Percentiles rank a stretch among this genome's conserved stretches.
Conservation (phyloP, 257 asterid species). For the Nicotiana undulata region DNA sequence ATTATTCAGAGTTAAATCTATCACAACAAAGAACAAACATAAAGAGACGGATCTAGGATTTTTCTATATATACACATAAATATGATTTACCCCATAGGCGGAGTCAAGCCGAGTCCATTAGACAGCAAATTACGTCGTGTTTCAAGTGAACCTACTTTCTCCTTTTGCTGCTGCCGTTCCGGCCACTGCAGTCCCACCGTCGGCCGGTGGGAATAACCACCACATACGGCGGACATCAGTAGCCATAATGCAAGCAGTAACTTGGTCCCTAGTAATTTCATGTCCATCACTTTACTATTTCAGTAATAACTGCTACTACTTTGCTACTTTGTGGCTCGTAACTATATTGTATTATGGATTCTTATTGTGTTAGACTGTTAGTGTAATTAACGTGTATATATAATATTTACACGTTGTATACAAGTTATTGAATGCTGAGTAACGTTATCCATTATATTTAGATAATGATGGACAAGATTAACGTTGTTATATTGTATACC, state of each 20-base stretch:
- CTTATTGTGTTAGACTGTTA: too few species aligned
- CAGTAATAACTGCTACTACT: too few species aligned
- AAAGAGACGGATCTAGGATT: background rate
- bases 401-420: too few species aligned
- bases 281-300: background rate
- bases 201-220: background rate
- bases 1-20: background rate
- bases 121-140: conserved; percentile 11
- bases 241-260: background rate
- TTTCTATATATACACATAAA: background rate
- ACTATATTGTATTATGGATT: too few species aligned
- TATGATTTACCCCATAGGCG: conserved; percentile 40
- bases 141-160: background rate
- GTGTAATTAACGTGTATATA: too few species aligned
- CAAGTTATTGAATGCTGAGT: too few species aligned
- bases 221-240: background rate
- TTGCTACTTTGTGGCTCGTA: too few species aligned
- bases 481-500: too few species aligned
- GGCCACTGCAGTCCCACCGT: background rate
- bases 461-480: too few species aligned
- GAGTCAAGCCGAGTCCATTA: conserved; percentile 45
- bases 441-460: too few species aligned
- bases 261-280: background rate
- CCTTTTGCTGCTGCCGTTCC: background rate
- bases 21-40: background rate